Conservation (phyloP, 768 basidiomycete species). For the Scleroderma citrinum region DNA sequence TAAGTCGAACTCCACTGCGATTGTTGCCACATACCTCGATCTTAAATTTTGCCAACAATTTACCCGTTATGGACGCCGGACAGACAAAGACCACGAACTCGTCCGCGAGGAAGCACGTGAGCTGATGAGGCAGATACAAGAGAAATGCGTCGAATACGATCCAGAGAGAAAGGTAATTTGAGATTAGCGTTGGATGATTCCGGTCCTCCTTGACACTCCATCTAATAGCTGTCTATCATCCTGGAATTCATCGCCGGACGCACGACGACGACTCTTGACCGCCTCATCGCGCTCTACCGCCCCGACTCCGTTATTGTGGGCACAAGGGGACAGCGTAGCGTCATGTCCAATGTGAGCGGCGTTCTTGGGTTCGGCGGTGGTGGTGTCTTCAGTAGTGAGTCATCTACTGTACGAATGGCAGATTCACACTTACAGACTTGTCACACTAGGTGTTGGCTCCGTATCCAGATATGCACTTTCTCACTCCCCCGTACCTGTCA, state of each 20-base stretch:
- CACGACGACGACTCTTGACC: slow-evolving; percentile 84
- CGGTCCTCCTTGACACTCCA: not conserved
- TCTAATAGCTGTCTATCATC: slow-evolving; percentile 69
- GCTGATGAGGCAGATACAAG: slow-evolving; percentile 74
- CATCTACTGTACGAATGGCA: not conserved
- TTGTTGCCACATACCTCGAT: not conserved
- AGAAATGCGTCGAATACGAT: slow-evolving; percentile 73
- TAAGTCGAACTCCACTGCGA: slow-evolving; percentile 27
- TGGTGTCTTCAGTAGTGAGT: slow-evolving; percentile 23
- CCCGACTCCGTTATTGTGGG: slow-evolving; percentile 93
- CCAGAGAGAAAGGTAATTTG: slow-evolving; percentile 64
- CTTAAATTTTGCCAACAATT: not conserved
- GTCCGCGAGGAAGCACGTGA: slow-evolving; percentile 83
- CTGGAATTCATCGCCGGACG: slow-evolving; percentile 93
- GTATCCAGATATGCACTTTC: slow-evolving; percentile 75
- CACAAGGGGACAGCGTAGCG: slow-evolving; percentile 63
- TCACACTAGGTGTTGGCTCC: slow-evolving; percentile 47
- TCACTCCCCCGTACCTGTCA: slow-evolving; percentile 92
- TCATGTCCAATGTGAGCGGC: slow-evolving; percentile 34
- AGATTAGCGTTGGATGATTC: not conserved
- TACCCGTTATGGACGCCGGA: slow-evolving; percentile 2
- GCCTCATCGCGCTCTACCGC: slow-evolving; percentile 86
- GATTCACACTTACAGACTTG: not conserved
- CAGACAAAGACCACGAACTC: slow-evolving; percentile 71
- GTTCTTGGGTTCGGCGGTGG: slow-evolving; percentile 39